Evolutionary conservation across 257 asterid genomes (phyloP).

Genomic region (Euphrasia confusa): DNA sequence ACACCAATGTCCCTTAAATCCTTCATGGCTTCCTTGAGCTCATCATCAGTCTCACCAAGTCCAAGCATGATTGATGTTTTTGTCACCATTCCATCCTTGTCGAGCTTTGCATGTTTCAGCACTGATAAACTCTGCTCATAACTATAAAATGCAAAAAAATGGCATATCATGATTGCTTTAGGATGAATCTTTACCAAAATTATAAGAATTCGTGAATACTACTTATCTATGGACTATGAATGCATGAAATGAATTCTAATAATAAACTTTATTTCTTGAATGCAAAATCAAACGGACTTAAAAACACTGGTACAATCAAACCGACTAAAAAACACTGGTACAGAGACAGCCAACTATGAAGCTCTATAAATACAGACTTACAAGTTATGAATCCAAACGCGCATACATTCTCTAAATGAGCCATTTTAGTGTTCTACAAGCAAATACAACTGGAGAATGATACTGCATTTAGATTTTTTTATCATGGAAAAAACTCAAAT

Average conservation of each 20-base stretch:
- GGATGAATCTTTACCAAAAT: not conserved
- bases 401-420: not conserved
- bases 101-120: conserved; percentile 77
- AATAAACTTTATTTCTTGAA: conserved; percentile 17
- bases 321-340: not conserved
- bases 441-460: not conserved
- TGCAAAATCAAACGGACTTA: not conserved
- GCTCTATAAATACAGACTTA: not conserved
- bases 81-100: conserved; percentile 84
- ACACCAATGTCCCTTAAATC: conserved; percentile 87
- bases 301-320: not conserved
- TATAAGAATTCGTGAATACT: not conserved
- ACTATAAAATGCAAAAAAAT: conserved; percentile 42
- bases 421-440: not conserved
- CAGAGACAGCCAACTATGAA: not conserved
- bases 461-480: too few species aligned
- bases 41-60: conserved; percentile 93
- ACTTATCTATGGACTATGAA: not conserved
- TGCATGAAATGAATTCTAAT: not conserved
- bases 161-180: conserved; percentile 16
- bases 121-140: conserved; percentile 89
- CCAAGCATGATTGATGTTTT: conserved; percentile 96
- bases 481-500: too few species aligned
- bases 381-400: not conserved
- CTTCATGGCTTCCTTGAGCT: conserved; percentile 82